Conservation (phyloP, 371 early-diverging fungal genomes). For the Apophysomyces ossiformis region DNA sequence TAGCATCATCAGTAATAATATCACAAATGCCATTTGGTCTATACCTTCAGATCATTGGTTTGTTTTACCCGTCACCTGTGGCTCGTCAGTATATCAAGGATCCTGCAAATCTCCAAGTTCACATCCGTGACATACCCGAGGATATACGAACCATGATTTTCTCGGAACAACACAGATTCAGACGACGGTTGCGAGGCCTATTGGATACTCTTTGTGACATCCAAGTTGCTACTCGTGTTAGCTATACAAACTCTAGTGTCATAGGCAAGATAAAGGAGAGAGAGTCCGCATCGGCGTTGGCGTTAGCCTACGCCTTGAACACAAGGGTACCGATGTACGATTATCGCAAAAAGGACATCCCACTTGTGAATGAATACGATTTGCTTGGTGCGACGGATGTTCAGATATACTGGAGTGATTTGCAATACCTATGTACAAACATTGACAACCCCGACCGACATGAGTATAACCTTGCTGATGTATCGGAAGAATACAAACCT, state of each 20-base stretch:
- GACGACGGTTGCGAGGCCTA: slow-evolving; percentile 19
- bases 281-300: neutral
- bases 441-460: neutral
- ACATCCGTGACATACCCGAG: slow-evolving; percentile 18
- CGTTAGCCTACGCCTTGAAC: slow-evolving; percentile 15
- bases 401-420: slow-evolving; percentile 41
- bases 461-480: neutral
- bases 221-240: neutral
- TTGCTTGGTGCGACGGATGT: slow-evolving; percentile 26
- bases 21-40: slow-evolving; percentile 20
- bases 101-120: slow-evolving; percentile 8
- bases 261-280: slow-evolving; percentile 1
- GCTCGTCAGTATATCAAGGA: slow-evolving; percentile 20
- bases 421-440: slow-evolving; percentile 34
- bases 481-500: slow-evolving; percentile 5
- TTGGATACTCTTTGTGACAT: slow-evolving; percentile 13
- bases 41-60: slow-evolving; percentile 33
- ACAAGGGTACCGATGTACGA: slow-evolving; percentile 14
- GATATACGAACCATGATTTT: slow-evolving; percentile 14
- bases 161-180: slow-evolving; percentile 18
- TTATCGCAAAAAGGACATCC: slow-evolving; percentile 8
- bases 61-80: slow-evolving; percentile 1
- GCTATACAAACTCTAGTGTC: neutral
- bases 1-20: slow-evolving; percentile 19
- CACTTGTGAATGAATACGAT: slow-evolving; percentile 22